These are phyloP conservation scores for Vitis hybrid DNA, from an alignment of 177 flowering plant species.

Conservation along the genomic window DNA sequence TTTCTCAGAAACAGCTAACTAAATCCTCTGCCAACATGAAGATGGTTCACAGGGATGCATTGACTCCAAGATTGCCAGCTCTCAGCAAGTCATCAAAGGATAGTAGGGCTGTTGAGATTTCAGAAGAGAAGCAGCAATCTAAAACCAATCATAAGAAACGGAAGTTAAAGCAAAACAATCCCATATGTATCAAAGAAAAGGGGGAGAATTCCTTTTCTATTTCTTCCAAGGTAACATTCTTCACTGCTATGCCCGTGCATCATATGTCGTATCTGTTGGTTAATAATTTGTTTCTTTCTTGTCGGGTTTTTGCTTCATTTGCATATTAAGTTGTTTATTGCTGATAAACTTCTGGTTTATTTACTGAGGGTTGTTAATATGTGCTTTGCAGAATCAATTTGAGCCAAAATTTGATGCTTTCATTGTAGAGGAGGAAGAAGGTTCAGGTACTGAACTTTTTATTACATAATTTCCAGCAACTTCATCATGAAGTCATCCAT, in stretches of 20 bases:
- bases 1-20: slow-evolving; percentile 2
- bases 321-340: neutral
- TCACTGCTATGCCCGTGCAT: neutral
- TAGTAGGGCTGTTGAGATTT: neutral
- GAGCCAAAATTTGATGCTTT: slow-evolving; percentile 53
- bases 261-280: neutral
- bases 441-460: slow-evolving; percentile 66
- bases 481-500: slow-evolving; percentile 1
- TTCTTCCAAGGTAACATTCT: slow-evolving; percentile 20
- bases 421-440: slow-evolving; percentile 83
- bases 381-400: slow-evolving; percentile 42
- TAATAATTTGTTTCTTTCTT: neutral
- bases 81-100: slow-evolving; percentile 4
- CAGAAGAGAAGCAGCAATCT: slow-evolving; percentile 10
- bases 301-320: neutral
- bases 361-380: slow-evolving; percentile 1
- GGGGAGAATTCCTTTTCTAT: neutral
- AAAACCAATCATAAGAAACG: slow-evolving; percentile 1
- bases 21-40: slow-evolving; percentile 14
- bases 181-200: slow-evolving; percentile 7
- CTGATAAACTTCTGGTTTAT: slow-evolving; percentile 1
- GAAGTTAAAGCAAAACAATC: slow-evolving; percentile 8
- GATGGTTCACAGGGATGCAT: neutral
- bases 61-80: slow-evolving; percentile 16
- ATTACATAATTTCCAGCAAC: neutral